These are phyloP conservation scores for Volvox africanus DNA, from an alignment of 139 green algal species.

Conservation along the genomic window DNA sequence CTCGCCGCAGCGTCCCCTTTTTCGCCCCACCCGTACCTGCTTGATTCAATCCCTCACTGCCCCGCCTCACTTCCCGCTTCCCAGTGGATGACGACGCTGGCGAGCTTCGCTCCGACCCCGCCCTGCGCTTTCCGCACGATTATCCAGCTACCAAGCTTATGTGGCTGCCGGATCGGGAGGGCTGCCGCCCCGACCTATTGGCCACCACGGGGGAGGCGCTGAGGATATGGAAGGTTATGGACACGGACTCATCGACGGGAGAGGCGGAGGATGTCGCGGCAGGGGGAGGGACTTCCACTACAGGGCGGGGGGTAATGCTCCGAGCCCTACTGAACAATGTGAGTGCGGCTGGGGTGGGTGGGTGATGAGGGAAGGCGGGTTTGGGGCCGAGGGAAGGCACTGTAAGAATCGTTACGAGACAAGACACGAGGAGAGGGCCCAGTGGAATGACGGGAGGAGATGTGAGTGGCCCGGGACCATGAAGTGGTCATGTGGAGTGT, in stretches of 20 bases:
- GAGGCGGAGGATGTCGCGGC: slow-evolving; percentile 67
- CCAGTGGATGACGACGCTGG: slow-evolving; percentile 88
- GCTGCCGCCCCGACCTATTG: slow-evolving; percentile 85
- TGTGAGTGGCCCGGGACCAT: too few species aligned
- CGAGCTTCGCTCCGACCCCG: slow-evolving; percentile 73
- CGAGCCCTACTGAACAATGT: slow-evolving; percentile 81
- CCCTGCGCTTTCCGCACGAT: slow-evolving; percentile 86
- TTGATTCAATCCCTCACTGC: background rate
- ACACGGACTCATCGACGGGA: slow-evolving; percentile 54
- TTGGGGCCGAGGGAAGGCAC: background rate
- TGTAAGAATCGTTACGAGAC: too few species aligned
- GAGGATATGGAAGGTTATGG: slow-evolving; percentile 89
- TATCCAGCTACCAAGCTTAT: slow-evolving; percentile 92
- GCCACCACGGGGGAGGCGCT: slow-evolving; percentile 94
- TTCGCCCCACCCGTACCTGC: slow-evolving; percentile 69
- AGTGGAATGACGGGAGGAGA: too few species aligned
- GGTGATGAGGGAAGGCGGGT: background rate
- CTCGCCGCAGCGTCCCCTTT: too few species aligned
- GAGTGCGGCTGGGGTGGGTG: background rate
- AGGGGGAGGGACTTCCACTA: background rate
- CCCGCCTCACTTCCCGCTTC: background rate
- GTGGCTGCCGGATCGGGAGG: slow-evolving; percentile 71
- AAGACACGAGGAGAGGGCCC: too few species aligned
- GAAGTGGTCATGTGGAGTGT: too few species aligned
- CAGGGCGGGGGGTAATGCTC: slow-evolving; percentile 71